These are phyloP conservation scores for Trichosanthes truncata DNA, from an alignment of 306 rosid genomes.

Conservation along the genomic window DNA sequence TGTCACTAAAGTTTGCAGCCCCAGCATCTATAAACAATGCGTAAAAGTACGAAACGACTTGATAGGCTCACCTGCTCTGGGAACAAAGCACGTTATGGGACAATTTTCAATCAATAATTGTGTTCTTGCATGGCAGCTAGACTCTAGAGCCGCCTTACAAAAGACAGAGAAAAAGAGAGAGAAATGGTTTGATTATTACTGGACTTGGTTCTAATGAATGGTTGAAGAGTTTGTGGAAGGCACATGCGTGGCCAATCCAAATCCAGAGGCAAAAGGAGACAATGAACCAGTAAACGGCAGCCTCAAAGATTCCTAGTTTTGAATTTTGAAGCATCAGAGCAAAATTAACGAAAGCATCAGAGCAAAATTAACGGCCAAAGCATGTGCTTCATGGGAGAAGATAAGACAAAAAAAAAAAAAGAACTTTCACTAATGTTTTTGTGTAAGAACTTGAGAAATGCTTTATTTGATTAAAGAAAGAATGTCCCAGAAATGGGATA, in stretches of 20 bases:
- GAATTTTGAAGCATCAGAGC: neutral
- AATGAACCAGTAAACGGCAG: neutral
- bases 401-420: neutral
- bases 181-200: neutral
- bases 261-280: neutral
- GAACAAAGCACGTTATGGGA: constrained; percentile 8
- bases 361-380: neutral
- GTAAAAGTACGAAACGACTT: constrained; percentile 2
- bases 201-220: neutral
- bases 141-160: neutral
- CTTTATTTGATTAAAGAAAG: neutral
- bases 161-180: neutral
- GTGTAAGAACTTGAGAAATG: neutral
- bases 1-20: constrained; percentile 9
- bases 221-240: neutral
- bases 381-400: neutral
- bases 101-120: constrained; percentile 9
- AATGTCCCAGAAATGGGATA: neutral
- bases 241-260: neutral
- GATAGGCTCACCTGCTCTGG: constrained; percentile 9
- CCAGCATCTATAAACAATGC: neutral
- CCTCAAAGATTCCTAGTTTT: neutral
- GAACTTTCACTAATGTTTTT: neutral
- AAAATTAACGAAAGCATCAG: neutral
- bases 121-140: constrained; percentile 5